Evolutionary conservation across 257 asterid genomes (phyloP).

Genomic region (Capsicum rhomboideum): DNA sequence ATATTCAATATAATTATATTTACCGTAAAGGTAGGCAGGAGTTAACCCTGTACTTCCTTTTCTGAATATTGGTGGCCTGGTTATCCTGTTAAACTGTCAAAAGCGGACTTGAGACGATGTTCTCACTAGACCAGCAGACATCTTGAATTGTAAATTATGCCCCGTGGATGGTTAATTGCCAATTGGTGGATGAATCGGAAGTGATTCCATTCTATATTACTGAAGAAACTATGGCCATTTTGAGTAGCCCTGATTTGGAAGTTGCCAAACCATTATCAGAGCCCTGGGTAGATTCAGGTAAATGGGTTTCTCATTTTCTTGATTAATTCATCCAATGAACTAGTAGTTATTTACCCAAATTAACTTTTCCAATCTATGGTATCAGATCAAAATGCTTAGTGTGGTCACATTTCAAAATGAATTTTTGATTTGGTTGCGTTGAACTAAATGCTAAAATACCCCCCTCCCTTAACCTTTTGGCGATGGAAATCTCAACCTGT

Average conservation of each 20-base stretch:
- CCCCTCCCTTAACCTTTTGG: background rate
- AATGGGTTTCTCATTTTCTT: background rate
- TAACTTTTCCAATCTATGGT: background rate
- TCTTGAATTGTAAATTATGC: conserved; percentile 47
- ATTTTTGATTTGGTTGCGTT: no score
- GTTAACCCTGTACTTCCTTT: background rate
- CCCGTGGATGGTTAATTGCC: conserved; percentile 52
- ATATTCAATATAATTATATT: no score
- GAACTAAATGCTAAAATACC: no score
- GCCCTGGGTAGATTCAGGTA: conserved; percentile 42
- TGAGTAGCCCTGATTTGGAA: conserved; percentile 41
- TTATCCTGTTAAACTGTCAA: background rate
- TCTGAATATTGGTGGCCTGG: background rate
- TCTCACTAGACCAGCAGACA: conserved; percentile 33
- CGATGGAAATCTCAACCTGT: background rate
- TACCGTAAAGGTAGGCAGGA: background rate
- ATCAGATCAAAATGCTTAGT: no score
- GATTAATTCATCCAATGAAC: background rate
- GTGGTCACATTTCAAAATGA: no score
- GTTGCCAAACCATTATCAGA: conserved; percentile 23
- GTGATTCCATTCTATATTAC: conserved; percentile 36
- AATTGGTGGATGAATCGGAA: conserved; percentile 65
- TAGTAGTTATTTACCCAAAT: no score
- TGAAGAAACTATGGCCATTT: conserved; percentile 30
- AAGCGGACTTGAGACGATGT: background rate